These are phyloP conservation scores for Zymoseptoria pseudotritici DNA, from an alignment of 2,329 filamentous ascomycete species.

Conservation along the genomic window DNA sequence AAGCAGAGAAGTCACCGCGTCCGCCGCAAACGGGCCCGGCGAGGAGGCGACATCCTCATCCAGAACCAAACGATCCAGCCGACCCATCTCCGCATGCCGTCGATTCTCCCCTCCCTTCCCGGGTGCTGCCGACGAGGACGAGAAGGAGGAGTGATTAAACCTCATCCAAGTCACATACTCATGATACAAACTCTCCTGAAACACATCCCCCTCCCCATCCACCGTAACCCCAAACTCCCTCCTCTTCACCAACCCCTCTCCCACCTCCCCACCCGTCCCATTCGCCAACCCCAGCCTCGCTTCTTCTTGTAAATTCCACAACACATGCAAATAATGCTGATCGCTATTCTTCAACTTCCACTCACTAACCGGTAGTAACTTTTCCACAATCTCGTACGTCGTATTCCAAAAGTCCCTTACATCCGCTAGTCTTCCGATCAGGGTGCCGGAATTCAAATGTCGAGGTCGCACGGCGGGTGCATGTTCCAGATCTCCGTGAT, in stretches of 20 bases:
- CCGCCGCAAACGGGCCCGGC: constrained; percentile 2
- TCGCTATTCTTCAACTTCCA: constrained; percentile 8
- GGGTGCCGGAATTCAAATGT: constrained; percentile 13
- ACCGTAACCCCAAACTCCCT: constrained; percentile 11
- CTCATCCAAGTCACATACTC: constrained; percentile 15
- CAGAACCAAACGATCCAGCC: constrained; percentile 9
- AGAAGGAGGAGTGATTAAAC: constrained; percentile 5
- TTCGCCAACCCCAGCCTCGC: constrained; percentile 3
- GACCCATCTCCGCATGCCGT: background rate
- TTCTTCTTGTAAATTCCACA: constrained; percentile 15
- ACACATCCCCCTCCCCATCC: constrained; percentile 12
- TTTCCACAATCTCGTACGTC: background rate
- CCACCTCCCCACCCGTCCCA: background rate
- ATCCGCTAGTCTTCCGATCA: constrained; percentile 13
- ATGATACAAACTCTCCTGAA: constrained; percentile 10
- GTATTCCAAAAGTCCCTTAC: constrained; percentile 7
- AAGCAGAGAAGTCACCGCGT: background rate
- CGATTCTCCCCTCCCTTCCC: background rate
- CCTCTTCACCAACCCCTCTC: background rate
- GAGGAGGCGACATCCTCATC: constrained; percentile 5
- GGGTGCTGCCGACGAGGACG: background rate
- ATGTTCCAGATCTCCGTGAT: constrained; percentile 1
- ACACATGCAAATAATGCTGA: constrained; percentile 13
- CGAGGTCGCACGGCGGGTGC: constrained; percentile 1
- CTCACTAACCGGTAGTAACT: constrained; percentile 4